Percentiles rank a stretch among this genome's conserved stretches.
Evolutionary conservation across 2,329 filamentous ascomycete genomes (phyloP).

Genomic region (Thelonectria blattea): DNA sequence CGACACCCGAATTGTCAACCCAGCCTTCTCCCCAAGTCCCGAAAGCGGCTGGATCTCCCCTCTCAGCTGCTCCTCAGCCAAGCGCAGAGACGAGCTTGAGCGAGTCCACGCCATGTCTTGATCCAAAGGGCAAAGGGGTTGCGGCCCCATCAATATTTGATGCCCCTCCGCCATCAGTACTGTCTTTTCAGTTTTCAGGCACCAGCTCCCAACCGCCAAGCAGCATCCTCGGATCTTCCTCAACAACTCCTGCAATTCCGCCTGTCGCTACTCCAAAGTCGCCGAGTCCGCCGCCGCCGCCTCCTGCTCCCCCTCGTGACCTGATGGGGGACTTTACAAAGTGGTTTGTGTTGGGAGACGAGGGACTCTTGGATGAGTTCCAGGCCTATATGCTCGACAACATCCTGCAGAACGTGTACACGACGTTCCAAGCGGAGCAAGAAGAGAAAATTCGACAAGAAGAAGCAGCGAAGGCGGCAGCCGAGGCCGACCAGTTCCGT

Average conservation of each 20-base stretch:
- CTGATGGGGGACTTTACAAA: constrained; percentile 56
- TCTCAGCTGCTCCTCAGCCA: constrained; percentile 3
- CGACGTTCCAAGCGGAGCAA: constrained; percentile 48
- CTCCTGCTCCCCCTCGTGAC: constrained; percentile 43
- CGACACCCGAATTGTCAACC: constrained; percentile 26
- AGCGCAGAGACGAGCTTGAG: neutral
- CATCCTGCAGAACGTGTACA: constrained; percentile 51
- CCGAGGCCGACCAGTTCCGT: constrained; percentile 56
- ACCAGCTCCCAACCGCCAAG: constrained; percentile 6
- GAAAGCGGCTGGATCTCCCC: constrained; percentile 12
- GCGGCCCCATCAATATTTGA: neutral
- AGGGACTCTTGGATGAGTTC: constrained; percentile 59
- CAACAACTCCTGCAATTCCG: constrained; percentile 5
- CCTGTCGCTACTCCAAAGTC: constrained; percentile 15
- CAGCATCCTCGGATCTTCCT: constrained; percentile 4
- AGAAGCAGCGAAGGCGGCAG: constrained; percentile 55
- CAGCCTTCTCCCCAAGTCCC: constrained; percentile 18
- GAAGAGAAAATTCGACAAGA: constrained; percentile 51
- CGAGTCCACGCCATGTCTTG: neutral
- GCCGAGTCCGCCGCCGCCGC: constrained; percentile 13
- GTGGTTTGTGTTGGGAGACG: constrained; percentile 62
- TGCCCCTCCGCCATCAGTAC: constrained; percentile 16
- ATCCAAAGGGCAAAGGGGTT: neutral
- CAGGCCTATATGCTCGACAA: constrained; percentile 52
- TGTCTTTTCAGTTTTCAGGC: constrained; percentile 17